phyloP scores from a whole-genome alignment of 2,329 filamentous ascomycete species.

The Herpotrichia juniperi region DNA sequence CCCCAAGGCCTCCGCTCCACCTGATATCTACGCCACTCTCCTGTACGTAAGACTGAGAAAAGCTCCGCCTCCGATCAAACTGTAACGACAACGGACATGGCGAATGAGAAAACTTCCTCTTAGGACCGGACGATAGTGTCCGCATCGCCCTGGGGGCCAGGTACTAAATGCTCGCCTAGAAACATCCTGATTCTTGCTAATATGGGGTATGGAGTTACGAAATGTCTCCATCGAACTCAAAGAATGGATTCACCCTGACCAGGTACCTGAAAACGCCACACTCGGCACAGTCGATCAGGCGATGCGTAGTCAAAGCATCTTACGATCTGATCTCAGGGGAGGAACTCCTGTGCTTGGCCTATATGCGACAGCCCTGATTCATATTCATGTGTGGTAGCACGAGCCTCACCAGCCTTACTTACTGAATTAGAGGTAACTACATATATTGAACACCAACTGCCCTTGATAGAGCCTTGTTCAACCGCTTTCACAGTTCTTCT shows the following conservation, averaged over 20 bases:
- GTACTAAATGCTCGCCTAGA: conserved; percentile 5
- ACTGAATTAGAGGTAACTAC: conserved; percentile 13
- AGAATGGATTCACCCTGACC: conserved; percentile 3
- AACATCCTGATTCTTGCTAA: conserved; percentile 8
- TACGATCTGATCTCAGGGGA: conserved; percentile 1
- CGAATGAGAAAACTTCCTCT: conserved; percentile 8
- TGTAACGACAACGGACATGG: conserved; percentile 1
- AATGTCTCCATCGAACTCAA: conserved; percentile 5
- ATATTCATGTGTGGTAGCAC: conserved; percentile 10
- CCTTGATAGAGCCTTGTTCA: conserved; percentile 4
- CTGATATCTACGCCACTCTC: conserved; percentile 14
- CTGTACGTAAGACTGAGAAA: conserved; percentile 17
- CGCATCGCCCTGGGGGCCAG: conserved; percentile 6
- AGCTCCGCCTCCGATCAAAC: conserved; percentile 8
- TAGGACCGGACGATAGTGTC: conserved; percentile 15
- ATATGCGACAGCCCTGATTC: conserved; percentile 9
- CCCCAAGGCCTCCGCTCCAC: conserved; percentile 13
- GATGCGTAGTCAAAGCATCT: conserved; percentile 1
- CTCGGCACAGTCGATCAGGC: not conserved
- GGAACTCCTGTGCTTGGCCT: conserved; percentile 24
- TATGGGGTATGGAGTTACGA: conserved; percentile 9
- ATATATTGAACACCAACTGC: conserved; percentile 12
- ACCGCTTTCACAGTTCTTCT: conserved; percentile 13
- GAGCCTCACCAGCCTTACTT: conserved; percentile 9
- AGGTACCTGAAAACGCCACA: conserved; percentile 9